These are phyloP conservation scores for Neopestalotiopsis rosae DNA, from an alignment of 2,329 filamentous ascomycete genomes.

Conservation along the genomic window DNA sequence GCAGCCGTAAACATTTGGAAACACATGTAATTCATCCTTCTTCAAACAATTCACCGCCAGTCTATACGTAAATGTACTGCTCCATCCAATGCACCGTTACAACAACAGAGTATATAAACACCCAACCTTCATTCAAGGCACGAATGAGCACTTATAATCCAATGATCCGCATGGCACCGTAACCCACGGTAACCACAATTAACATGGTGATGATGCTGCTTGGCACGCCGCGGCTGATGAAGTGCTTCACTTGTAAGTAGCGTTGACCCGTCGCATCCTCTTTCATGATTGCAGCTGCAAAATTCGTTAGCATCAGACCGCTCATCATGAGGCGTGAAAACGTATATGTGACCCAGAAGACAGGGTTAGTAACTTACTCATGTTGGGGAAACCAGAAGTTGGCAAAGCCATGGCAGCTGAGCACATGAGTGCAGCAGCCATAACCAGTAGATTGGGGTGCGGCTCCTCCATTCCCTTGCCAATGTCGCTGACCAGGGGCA, in stretches of 20 bases:
- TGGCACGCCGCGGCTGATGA: conserved; percentile 91
- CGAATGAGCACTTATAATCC: conserved; percentile 30
- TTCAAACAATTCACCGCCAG: background rate
- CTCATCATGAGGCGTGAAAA: background rate
- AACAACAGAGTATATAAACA: background rate
- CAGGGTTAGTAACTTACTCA: conserved; percentile 75
- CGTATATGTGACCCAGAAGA: conserved; percentile 16
- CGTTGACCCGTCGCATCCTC: conserved; percentile 92
- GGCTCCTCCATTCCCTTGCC: conserved; percentile 85
- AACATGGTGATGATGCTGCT: conserved; percentile 80
- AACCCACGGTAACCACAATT: conserved; percentile 88
- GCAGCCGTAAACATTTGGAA: too few relatives aligned
- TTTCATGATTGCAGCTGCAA: conserved; percentile 89
- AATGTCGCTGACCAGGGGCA: conserved; percentile 88
- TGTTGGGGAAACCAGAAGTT: conserved; percentile 96
- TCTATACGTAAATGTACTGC: background rate
- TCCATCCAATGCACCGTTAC: background rate
- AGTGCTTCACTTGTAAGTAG: conserved; percentile 91
- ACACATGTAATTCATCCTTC: background rate
- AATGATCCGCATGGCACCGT: conserved; percentile 80
- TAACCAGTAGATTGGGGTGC: conserved; percentile 92
- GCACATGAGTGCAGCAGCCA: conserved; percentile 95
- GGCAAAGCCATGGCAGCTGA: conserved; percentile 97
- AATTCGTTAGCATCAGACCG: conserved; percentile 47
- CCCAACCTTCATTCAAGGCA: background rate